Evolutionary conservation across 2,329 filamentous ascomycete species (phyloP), one percentile per base, ranked within the genome.

Genomic region (Talaromyces sp.): DNA sequence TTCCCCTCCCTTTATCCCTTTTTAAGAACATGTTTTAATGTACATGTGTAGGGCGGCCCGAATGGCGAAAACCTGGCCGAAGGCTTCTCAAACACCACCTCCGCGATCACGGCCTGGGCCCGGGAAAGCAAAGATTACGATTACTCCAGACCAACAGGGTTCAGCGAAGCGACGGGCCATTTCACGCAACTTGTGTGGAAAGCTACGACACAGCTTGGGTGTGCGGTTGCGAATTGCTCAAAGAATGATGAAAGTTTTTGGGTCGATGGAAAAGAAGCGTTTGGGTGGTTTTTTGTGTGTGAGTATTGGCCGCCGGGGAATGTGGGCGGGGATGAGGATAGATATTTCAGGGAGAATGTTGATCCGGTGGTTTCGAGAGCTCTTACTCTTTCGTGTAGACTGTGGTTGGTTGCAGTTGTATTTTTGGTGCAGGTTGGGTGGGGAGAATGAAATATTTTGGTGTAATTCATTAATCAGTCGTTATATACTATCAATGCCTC

Each of bases 101-200:
- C 80, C 3, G 80, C 83, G 55, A 78, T 92, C n/a, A 81, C 84
- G 51, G 83, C 81, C 1, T 92, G 89, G 89, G 89, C 84, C 19
- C 65, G 80, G 64, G 86, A 90, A 73, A 71, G 83, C 11, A 67
- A 71, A 0, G 61, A 77, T 6, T 92, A 90, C 69, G 73, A 88
- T 65, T 92, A 84, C 70, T 64, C 69, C 2, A 69, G 80, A 0
- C 82, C 81, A 0, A 77, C 75, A 0, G 81, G 81, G 0, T 91
- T 89, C 67, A 76, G 68, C 9, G 77, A 86, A 64, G 71, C 71
- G 5, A 91, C 84, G 82, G 91, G 90, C 58, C 90, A 93, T 75
- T 90, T 91, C 75, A 84, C 86, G 55, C 88, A 93, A 78, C 78
- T 92, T 19, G 82, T 92, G 59, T 93, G 89, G 89, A 84, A 84